Evolutionary conservation across 2,329 filamentous ascomycete species (phyloP), one percentile per base, ranked within the genome.

Genomic region (Fusarium sp.): DNA sequence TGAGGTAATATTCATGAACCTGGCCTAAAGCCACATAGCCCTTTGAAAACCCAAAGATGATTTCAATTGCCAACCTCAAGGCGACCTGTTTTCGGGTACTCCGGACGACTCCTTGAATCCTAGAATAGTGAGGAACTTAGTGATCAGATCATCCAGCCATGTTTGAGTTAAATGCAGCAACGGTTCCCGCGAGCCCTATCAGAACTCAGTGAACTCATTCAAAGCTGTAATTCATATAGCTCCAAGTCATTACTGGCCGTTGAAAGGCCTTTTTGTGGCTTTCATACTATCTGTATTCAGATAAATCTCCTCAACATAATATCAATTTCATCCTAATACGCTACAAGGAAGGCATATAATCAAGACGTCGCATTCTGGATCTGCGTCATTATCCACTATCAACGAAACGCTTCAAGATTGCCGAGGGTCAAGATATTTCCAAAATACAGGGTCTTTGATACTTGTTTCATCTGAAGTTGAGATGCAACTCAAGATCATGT

Each of bases 1-100:
- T 10, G 13, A 26, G 16, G 20, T 26, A 8, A 28, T 37, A 15
- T 21, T 18, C 16, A 13, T n/a, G n/a, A 35, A 18, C 42, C 11
- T 31, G 21, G 28, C 18, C 13, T 37, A 24, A 11, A 9, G 23
- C 20, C 24, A 24, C 20, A 21, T 16, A 21, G 21, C 28, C 13
- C 8, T 63, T 63, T 63, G 60, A 64, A 63, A 63, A 48, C 28
- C 38, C n/a, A n/a, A 31, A 29, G 16, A 29, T 49, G 23, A 21
- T 59, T 12, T 29, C 15, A 15, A 37, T 16, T 43, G 20, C 8
- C 10, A 24, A 31, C 24, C 37, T 26, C 21, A 28, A 31, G 26
- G 11, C 21, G 20, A 21, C 18, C 28, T 35, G n/a, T 12, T 31
- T 28, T 33, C 24, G 24, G n/a, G 20, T 23, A 21, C 23, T 31